These are phyloP conservation scores for Elsinoe batatas DNA, from an alignment of 2,329 filamentous ascomycete species.

Conservation along the genomic window DNA sequence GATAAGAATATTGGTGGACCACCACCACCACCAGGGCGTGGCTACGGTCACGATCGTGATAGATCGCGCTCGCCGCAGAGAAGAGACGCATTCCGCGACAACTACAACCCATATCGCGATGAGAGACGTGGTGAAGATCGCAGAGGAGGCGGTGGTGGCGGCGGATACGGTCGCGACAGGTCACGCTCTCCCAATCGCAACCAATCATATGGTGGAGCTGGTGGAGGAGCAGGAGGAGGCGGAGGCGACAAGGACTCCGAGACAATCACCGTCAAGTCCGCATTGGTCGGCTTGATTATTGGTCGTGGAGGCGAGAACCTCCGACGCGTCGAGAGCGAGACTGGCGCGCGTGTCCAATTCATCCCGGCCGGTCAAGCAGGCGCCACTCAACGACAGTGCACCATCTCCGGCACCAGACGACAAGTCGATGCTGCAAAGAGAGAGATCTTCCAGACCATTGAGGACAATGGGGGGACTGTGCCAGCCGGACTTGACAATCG, in stretches of 20 bases:
- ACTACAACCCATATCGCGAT: conserved; percentile 74
- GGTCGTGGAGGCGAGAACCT: conserved; percentile 84
- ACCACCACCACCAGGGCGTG: conserved; percentile 39
- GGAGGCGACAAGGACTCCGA: conserved; percentile 61
- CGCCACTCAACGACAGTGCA: conserved; percentile 70
- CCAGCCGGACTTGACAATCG: conserved; percentile 12
- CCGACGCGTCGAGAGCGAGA: conserved; percentile 72
- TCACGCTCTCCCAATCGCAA: conserved; percentile 55
- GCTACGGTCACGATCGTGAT: conserved; percentile 51
- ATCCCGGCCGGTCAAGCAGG: conserved; percentile 63
- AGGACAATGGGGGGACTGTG: conserved; percentile 60
- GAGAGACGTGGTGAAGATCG: conserved; percentile 64
- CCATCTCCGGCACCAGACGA: conserved; percentile 65
- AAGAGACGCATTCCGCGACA: conserved; percentile 63
- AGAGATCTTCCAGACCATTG: conserved; percentile 79
- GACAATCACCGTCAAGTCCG: conserved; percentile 77
- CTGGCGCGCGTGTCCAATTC: conserved; percentile 78
- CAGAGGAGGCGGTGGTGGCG: conserved; percentile 34
- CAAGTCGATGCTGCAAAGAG: conserved; percentile 68
- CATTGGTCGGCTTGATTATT: conserved; percentile 81
- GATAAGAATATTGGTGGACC: conserved; percentile 56
- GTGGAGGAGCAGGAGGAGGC: conserved; percentile 39
- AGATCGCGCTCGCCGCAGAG: conserved; percentile 61
- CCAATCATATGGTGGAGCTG: conserved; percentile 28
- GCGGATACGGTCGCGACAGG: conserved; percentile 55